phyloP scores from a whole-genome alignment of 1,284 basidiomycete species.

The Pseudozyma hubeiensis region DNA sequence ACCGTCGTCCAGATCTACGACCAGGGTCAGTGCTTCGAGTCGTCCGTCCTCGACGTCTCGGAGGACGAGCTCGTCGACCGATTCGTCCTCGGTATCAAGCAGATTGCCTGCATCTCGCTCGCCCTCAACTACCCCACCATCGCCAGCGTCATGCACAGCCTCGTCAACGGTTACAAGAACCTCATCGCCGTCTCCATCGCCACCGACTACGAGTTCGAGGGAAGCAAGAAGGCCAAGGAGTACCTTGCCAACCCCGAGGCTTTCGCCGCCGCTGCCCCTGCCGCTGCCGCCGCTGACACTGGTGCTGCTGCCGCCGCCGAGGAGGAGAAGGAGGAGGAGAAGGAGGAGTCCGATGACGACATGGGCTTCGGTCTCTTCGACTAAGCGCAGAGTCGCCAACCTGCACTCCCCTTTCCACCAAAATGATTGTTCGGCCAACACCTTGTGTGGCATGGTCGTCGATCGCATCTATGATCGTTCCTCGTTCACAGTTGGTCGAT shows the following conservation, averaged over 20 bases:
- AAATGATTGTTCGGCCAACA: conserved; percentile 8
- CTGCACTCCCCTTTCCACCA: neutral
- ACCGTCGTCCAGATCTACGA: conserved; percentile 76
- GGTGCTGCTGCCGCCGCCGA: conserved; percentile 73
- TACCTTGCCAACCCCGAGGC: conserved; percentile 97
- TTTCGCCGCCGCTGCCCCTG: conserved; percentile 83
- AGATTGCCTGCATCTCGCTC: conserved; percentile 93
- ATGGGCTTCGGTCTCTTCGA: conserved; percentile 81
- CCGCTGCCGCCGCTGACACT: conserved; percentile 74
- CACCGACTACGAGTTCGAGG: conserved; percentile 96
- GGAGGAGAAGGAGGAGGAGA: conserved; percentile 76
- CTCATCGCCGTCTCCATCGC: conserved; percentile 84
- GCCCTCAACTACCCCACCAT: conserved; percentile 96
- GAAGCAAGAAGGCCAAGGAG: conserved; percentile 93
- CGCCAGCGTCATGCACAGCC: conserved; percentile 89
- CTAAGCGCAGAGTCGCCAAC: conserved; percentile 70
- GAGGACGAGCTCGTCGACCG: conserved; percentile 89
- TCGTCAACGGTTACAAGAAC: conserved; percentile 99
- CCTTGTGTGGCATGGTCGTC: neutral
- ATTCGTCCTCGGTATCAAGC: conserved; percentile 92
- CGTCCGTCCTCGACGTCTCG: conserved; percentile 88
- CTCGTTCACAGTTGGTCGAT: neutral
- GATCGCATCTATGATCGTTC: neutral
- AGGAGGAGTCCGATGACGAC: conserved; percentile 72
- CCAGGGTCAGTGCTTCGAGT: conserved; percentile 76